Evolutionary conservation across 1,284 basidiomycete genomes (phyloP).

Genomic region (Trichosporon sp.): DNA sequence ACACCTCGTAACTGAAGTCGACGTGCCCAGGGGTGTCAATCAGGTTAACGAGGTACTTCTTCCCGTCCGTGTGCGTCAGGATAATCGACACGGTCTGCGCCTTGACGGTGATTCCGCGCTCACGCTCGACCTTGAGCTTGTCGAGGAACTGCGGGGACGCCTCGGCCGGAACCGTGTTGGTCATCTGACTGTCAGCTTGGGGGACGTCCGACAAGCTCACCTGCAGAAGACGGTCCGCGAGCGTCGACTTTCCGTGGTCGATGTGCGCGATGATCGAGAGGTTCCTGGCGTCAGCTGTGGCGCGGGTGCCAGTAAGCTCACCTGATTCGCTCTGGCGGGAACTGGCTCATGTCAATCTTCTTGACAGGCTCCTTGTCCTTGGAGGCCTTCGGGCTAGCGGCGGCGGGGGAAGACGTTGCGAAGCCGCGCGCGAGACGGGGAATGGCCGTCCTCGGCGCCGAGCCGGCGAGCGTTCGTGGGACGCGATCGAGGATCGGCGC

Average conservation of each 20-base stretch:
- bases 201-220: slow-evolving; percentile 45
- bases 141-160: slow-evolving; percentile 78
- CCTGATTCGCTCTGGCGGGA: slow-evolving; percentile 71
- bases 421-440: slow-evolving; percentile 6
- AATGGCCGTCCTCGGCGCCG: neutral
- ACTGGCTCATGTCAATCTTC: slow-evolving; percentile 61
- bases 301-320: slow-evolving; percentile 39
- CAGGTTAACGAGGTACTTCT: slow-evolving; percentile 77
- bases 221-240: slow-evolving; percentile 78
- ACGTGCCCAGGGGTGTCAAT: slow-evolving; percentile 98
- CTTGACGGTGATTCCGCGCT: slow-evolving; percentile 75
- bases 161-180: slow-evolving; percentile 70
- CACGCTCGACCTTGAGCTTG: slow-evolving; percentile 78
- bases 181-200: slow-evolving; percentile 58
- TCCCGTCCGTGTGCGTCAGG: slow-evolving; percentile 57
- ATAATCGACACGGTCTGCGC: slow-evolving; percentile 93
- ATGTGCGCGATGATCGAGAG: slow-evolving; percentile 94
- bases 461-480: neutral
- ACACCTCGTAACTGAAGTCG: slow-evolving; percentile 95
- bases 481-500: neutral
- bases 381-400: neutral
- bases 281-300: slow-evolving; percentile 57
- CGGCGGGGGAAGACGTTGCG: neutral
- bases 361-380: slow-evolving; percentile 14
- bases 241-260: slow-evolving; percentile 85